Evolutionary conservation across 495 filamentous ascomycete species (phyloP), one percentile per base, ranked within the genome.

Genomic region (Cryomyces minteri): DNA sequence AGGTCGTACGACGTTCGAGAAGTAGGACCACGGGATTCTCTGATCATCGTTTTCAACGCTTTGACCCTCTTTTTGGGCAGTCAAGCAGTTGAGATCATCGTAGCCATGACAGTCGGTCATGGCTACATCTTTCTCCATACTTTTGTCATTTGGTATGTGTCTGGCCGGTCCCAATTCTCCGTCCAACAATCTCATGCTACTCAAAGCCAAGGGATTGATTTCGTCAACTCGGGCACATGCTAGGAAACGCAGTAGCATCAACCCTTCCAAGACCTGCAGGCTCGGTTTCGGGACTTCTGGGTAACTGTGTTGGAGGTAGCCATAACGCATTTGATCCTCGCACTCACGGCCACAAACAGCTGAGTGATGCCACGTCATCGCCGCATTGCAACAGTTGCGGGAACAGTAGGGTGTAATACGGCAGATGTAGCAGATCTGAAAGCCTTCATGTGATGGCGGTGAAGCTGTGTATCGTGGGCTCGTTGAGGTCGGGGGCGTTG

Each of bases 1-100:
- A 9, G 57, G 57, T 1, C 41, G 48, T 12, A 51, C 14, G 44
- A 60, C 48, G 43, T 60, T 51, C 10, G 34, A 37, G 12, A 39
- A 31, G 38, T 48, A 59, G 8, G 57, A 55, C 57, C 40, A 41
- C 9, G 34, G 34, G 34, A 37, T 12, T 25, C 18, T 25, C 18
- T 25, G 18, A 25, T 25, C 18, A 25, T 25, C 18, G 18, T 25
- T 25, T 2, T 25, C 18, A 25, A 25, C 18, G 18, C 18, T 25
- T 25, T 25, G 18, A 25, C 18, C 18, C 18, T 25, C 18, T 1
- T 25, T 25, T 25, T 25, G 18, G 18, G 2, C 18, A 25, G 18
- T 25, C 18, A 25, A 25, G 18, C 18, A 25, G 18, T 25, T 25
- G 18, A 25, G 18, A 25, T 25, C 18, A 25, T 25, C 18, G 18